These are phyloP conservation scores for Margaritispora aquatica DNA, from an alignment of 495 filamentous ascomycete species.

Conservation along the genomic window DNA sequence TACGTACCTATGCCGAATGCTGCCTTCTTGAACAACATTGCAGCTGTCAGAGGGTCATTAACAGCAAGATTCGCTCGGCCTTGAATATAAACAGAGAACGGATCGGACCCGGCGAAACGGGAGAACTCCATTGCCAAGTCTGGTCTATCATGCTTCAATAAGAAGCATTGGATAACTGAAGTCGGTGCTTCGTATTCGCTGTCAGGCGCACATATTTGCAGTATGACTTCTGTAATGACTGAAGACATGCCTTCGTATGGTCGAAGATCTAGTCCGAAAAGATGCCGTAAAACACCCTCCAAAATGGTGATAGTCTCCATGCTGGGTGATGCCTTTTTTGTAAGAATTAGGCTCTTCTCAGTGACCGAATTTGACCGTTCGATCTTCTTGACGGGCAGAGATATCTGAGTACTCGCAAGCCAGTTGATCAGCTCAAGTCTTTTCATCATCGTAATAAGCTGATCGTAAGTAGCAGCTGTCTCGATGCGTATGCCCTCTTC, in stretches of 20 bases:
- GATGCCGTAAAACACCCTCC: conserved; percentile 42
- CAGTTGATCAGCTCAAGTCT: conserved; percentile 75
- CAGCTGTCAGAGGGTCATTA: conserved; percentile 64
- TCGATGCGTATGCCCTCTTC: conserved; percentile 62
- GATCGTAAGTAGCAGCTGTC: conserved; percentile 57
- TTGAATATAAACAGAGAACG: conserved; percentile 82
- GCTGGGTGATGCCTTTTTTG: conserved; percentile 32
- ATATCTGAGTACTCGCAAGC: conserved; percentile 58
- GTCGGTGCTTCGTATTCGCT: conserved; percentile 45
- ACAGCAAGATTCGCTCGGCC: conserved; percentile 71
- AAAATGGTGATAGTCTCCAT: conserved; percentile 40
- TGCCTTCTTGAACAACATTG: conserved; percentile 73
- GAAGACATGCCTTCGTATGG: conserved; percentile 39
- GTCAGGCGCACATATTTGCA: conserved; percentile 30
- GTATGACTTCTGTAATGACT: conserved; percentile 48
- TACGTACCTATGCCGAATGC: conserved; percentile 77
- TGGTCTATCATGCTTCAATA: conserved; percentile 61
- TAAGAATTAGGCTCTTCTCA: conserved; percentile 13
- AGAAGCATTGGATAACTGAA: conserved; percentile 57
- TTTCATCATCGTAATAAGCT: conserved; percentile 58
- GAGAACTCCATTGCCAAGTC: conserved; percentile 72
- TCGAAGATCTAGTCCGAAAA: conserved; percentile 38
- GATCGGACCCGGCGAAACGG: conserved; percentile 54
- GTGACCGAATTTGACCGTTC: conserved; percentile 26
- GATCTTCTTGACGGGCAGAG: conserved; percentile 30